These are phyloP conservation scores for Malus sieversii DNA, from an alignment of 306 rosid species.

Conservation along the genomic window DNA sequence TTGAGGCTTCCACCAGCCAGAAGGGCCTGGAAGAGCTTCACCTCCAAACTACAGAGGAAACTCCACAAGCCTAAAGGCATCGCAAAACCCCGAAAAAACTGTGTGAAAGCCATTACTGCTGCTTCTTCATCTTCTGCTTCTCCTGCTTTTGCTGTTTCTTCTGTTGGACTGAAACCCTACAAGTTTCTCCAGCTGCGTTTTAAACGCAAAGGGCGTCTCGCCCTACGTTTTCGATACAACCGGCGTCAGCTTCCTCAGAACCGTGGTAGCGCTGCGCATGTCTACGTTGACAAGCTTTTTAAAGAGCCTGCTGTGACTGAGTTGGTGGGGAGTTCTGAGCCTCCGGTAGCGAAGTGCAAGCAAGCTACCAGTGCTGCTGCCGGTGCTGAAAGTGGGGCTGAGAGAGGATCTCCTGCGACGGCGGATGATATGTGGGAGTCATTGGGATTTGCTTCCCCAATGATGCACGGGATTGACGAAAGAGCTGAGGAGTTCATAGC, in stretches of 20 bases:
- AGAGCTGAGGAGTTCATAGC: constrained; percentile 67
- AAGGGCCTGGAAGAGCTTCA: constrained; percentile 59
- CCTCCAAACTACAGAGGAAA: constrained; percentile 43
- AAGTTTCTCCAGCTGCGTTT: constrained; percentile 17
- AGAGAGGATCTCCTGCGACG: background rate
- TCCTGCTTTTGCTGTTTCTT: background rate
- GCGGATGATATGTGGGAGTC: constrained; percentile 71
- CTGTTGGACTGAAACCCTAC: background rate
- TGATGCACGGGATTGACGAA: constrained; percentile 49
- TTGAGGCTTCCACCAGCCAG: constrained; percentile 44
- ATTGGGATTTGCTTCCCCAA: constrained; percentile 49
- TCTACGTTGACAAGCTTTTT: constrained; percentile 58
- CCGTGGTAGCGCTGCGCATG: constrained; percentile 14
- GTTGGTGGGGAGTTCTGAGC: constrained; percentile 15
- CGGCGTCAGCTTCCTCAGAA: background rate
- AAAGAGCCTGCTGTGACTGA: constrained; percentile 32
- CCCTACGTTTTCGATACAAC: background rate
- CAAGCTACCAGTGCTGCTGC: background rate
- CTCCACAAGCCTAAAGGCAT: constrained; percentile 49
- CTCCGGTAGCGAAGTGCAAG: background rate
- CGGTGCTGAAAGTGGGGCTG: background rate
- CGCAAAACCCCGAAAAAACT: constrained; percentile 32
- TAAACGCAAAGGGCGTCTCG: constrained; percentile 14
- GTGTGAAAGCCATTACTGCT: background rate
- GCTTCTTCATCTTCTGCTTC: background rate